A percentile compares a stretch with the other conserved stretches of the same genome.
Conservation (phyloP, 1,284 basidiomycete genomes). For the Puccinia polysora region DNA sequence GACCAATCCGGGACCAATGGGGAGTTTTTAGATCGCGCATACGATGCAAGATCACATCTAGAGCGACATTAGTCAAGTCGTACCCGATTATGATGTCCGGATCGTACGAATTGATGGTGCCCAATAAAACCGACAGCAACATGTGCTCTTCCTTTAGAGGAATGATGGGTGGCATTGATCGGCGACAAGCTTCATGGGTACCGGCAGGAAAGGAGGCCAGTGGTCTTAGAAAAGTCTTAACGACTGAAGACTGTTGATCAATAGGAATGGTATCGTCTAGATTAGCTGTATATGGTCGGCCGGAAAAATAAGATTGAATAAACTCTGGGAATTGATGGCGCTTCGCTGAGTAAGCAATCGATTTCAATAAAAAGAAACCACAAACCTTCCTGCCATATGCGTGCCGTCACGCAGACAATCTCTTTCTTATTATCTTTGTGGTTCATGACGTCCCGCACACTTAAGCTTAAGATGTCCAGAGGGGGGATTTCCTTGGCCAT, state of each 20-base stretch:
- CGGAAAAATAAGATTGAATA: neutral
- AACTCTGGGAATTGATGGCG: constrained; percentile 11
- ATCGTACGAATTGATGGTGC: constrained; percentile 76
- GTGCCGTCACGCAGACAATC: constrained; percentile 75
- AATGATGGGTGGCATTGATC: constrained; percentile 17
- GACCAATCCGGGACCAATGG: constrained; percentile 87
- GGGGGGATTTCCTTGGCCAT: constrained; percentile 76
- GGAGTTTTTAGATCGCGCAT: constrained; percentile 84
- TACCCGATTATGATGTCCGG: constrained; percentile 94
- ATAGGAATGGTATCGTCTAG: constrained; percentile 86
- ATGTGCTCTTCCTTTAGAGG: constrained; percentile 33
- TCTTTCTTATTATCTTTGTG: constrained; percentile 90
- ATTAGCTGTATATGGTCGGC: constrained; percentile 64
- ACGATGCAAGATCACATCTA: constrained; percentile 85
- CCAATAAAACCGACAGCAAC: constrained; percentile 51
- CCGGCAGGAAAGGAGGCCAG: constrained; percentile 74
- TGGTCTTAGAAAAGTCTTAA: constrained; percentile 86
- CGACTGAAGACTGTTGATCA: constrained; percentile 72
- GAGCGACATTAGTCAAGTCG: constrained; percentile 83
- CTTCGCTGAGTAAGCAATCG: neutral
- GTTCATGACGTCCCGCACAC: constrained; percentile 86
- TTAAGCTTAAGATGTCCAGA: constrained; percentile 82
- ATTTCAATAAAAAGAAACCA: constrained; percentile 44
- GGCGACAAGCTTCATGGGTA: constrained; percentile 61
- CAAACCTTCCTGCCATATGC: constrained; percentile 83